Evolutionary conservation across 2,329 filamentous ascomycete genomes (phyloP).

Genomic region (Mycosphaerelloides madeirae): DNA sequence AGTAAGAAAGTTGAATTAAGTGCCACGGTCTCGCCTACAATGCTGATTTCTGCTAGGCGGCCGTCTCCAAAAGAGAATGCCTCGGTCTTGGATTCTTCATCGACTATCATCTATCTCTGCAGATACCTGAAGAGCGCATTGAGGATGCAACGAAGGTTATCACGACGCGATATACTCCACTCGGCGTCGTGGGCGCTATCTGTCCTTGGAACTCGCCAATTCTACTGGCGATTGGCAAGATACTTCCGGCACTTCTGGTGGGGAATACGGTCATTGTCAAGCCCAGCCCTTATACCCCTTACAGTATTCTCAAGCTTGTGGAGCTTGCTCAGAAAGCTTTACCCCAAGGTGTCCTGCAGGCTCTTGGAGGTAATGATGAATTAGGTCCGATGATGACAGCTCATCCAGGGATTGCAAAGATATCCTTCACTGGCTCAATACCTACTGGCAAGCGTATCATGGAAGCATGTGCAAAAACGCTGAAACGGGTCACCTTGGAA

Average conservation of each 20-base stretch:
- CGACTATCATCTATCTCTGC: conserved; percentile 35
- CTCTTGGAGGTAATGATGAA: conserved; percentile 55
- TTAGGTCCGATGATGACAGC: conserved; percentile 56
- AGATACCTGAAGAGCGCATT: conserved; percentile 37
- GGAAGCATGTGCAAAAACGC: conserved; percentile 50
- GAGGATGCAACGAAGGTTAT: conserved; percentile 46
- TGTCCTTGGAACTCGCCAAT: conserved; percentile 51
- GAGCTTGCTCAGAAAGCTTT: conserved; percentile 56
- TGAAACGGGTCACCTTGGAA: conserved; percentile 60
- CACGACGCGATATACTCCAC: conserved; percentile 43
- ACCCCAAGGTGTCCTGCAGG: conserved; percentile 60
- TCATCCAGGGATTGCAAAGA: conserved; percentile 59
- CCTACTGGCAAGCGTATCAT: conserved; percentile 59
- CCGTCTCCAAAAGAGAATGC: conserved; percentile 40
- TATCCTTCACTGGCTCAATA: conserved; percentile 60
- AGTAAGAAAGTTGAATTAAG: too few species aligned
- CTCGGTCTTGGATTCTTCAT: conserved; percentile 34
- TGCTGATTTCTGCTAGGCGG: too few species aligned
- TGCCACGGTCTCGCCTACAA: too few species aligned
- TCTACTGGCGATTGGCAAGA: conserved; percentile 50
- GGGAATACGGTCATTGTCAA: conserved; percentile 36
- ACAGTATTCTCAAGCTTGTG: conserved; percentile 55
- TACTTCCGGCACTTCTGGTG: conserved; percentile 54
- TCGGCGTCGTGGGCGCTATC: conserved; percentile 45
- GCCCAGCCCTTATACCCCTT: conserved; percentile 52